These are phyloP conservation scores for Mucor saturninus DNA, from an alignment of 371 early-diverging fungal genomes.

Conservation along the genomic window DNA sequence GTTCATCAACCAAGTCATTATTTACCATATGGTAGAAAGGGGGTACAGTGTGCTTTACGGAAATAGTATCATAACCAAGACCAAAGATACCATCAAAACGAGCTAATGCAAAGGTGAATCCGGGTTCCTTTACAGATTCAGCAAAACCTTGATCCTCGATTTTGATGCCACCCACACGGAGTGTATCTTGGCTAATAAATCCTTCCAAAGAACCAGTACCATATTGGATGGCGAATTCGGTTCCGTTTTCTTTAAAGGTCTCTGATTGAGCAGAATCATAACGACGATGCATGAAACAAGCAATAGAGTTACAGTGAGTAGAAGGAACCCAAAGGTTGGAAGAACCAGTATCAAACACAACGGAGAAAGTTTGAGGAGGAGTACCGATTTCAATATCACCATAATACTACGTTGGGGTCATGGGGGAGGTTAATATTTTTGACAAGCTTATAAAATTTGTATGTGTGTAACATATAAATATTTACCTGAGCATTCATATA, in stretches of 20 bases:
- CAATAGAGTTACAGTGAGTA: constrained; percentile 89
- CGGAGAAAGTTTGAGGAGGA: constrained; percentile 89
- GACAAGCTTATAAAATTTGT: background rate
- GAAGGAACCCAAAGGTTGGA: constrained; percentile 97
- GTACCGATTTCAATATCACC: constrained; percentile 86
- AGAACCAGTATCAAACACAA: constrained; percentile 96
- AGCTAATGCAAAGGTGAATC: constrained; percentile 84
- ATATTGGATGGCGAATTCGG: constrained; percentile 89
- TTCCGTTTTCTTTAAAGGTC: constrained; percentile 84
- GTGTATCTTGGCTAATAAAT: constrained; percentile 80
- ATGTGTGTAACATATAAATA: background rate
- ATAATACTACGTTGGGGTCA: constrained; percentile 65
- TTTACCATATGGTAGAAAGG: constrained; percentile 92
- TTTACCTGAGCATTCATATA: constrained; percentile 93
- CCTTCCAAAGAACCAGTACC: constrained; percentile 94
- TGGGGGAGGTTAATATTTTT: background rate
- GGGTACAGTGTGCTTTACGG: constrained; percentile 84
- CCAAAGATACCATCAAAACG: constrained; percentile 95
- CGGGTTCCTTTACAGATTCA: constrained; percentile 92
- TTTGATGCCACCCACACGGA: constrained; percentile 73
- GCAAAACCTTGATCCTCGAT: constrained; percentile 82
- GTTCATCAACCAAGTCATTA: constrained; percentile 73
- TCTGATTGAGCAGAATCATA: constrained; percentile 77
- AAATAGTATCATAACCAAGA: constrained; percentile 88
- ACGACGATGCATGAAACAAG: constrained; percentile 88